These are phyloP conservation scores for Penicillium goetzii DNA, from an alignment of 495 filamentous ascomycete genomes.

Conservation along the genomic window DNA sequence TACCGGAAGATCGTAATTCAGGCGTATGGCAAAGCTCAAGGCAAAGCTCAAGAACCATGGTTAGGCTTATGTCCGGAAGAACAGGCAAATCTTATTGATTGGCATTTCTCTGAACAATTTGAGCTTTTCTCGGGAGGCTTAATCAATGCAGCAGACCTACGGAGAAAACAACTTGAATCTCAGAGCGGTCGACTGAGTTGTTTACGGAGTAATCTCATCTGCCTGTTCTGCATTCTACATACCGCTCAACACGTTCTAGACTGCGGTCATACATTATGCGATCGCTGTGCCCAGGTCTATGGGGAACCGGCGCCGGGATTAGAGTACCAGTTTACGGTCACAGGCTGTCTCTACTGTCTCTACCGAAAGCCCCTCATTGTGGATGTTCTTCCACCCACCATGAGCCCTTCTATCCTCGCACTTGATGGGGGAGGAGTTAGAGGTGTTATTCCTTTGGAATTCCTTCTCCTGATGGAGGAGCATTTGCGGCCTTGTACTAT, in stretches of 20 bases:
- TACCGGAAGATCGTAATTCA: background rate
- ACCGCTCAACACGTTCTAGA: background rate
- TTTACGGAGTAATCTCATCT: conserved; percentile 1
- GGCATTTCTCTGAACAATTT: background rate
- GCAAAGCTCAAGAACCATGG: background rate
- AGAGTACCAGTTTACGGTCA: conserved; percentile 1
- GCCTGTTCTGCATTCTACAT: background rate
- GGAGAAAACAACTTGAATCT: background rate
- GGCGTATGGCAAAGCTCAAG: background rate
- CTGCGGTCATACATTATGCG: background rate
- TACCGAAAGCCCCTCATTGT: background rate
- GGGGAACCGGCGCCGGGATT: background rate
- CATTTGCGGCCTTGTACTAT: background rate
- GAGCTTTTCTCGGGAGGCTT: background rate
- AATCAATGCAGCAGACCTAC: background rate
- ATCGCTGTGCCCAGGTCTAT: background rate
- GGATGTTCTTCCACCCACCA: background rate
- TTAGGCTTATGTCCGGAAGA: background rate
- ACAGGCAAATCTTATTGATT: background rate
- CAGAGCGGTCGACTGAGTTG: background rate
- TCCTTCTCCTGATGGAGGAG: background rate
- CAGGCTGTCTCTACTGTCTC: background rate
- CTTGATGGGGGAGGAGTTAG: background rate
- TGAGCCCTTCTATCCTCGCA: background rate
- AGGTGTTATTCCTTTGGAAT: conserved; percentile 4